These are phyloP conservation scores for Cyclotella atomus DNA, from an alignment of 108 stramenopile genomes.

Conservation along the genomic window DNA sequence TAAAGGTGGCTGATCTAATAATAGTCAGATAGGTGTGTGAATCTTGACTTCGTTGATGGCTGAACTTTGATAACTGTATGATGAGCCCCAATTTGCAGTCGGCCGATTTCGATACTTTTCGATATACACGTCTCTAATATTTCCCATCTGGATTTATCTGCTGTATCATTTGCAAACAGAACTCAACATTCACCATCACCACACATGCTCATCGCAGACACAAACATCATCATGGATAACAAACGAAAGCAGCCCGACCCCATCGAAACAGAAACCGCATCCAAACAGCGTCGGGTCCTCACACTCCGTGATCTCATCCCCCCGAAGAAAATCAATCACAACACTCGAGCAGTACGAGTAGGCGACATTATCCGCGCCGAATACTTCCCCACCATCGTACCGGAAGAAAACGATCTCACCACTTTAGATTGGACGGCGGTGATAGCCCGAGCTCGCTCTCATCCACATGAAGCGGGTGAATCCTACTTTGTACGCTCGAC, in stretches of 20 bases:
- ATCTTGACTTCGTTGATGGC: no score
- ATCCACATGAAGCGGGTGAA: slow-evolving; percentile 31
- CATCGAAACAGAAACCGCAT: background rate
- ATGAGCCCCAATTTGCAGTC: no score
- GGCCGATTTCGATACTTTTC: no score
- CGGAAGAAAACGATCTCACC: background rate
- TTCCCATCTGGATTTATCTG: no score
- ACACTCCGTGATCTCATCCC: slow-evolving; percentile 10
- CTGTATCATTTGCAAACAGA: no score
- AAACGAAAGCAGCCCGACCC: background rate
- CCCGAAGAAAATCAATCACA: background rate
- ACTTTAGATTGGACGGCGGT: slow-evolving; percentile 32
- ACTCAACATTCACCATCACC: no score
- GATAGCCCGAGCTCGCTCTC: slow-evolving; percentile 18
- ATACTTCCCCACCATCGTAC: background rate
- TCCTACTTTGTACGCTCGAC: slow-evolving; percentile 9
- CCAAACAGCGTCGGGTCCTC: background rate
- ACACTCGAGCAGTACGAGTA: background rate
- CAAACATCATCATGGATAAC: no score
- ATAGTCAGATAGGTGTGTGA: no score
- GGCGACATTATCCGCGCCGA: background rate
- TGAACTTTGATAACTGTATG: no score
- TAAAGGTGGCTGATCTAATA: no score
- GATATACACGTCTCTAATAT: no score
- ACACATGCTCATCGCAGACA: no score